phyloP scores from a whole-genome alignment of 768 basidiomycete genomes.

The Heimioporus sp. region DNA sequence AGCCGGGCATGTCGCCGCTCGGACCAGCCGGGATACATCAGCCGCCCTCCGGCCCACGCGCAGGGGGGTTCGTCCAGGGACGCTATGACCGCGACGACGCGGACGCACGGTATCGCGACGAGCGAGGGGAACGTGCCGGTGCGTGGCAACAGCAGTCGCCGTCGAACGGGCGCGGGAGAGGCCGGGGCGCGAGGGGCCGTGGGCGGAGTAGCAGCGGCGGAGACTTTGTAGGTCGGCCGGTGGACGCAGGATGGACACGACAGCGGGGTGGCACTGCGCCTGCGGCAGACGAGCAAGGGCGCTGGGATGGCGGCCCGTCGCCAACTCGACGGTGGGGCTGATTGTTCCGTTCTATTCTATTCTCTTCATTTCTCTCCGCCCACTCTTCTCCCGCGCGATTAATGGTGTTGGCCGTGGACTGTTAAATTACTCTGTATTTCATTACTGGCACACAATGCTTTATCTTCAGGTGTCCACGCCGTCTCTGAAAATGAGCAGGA shows the following conservation, averaged over 20 bases:
- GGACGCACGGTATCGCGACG: constrained; percentile 25
- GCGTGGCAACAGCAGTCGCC: constrained; percentile 24
- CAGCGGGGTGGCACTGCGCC: constrained; percentile 29
- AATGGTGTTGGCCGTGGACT: constrained; percentile 21
- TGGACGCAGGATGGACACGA: constrained; percentile 41
- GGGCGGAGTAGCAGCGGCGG: constrained; percentile 19
- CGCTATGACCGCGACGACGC: constrained; percentile 28
- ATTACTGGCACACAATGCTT: no score
- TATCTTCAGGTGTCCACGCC: no score
- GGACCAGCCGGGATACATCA: constrained; percentile 15
- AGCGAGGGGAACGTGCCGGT: constrained; percentile 33
- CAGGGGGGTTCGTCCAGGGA: constrained; percentile 26
- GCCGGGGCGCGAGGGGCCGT: constrained; percentile 27
- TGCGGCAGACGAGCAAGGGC: constrained; percentile 20
- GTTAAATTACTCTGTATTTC: constrained; percentile 11
- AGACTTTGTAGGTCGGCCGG: constrained; percentile 36
- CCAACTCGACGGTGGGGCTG: constrained; percentile 27
- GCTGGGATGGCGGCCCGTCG: constrained; percentile 26
- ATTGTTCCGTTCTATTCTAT: background rate
- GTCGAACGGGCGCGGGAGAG: constrained; percentile 32
- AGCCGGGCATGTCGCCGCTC: constrained; percentile 23
- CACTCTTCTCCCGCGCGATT: background rate
- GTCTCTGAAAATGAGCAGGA: no score
- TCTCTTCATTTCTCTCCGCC: no score
- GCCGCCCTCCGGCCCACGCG: constrained; percentile 26